Evolutionary conservation across 129 eudicot species (phyloP), one percentile per base, ranked within the genome.

Genomic region (Rutidosis leptorrhynchoides): DNA sequence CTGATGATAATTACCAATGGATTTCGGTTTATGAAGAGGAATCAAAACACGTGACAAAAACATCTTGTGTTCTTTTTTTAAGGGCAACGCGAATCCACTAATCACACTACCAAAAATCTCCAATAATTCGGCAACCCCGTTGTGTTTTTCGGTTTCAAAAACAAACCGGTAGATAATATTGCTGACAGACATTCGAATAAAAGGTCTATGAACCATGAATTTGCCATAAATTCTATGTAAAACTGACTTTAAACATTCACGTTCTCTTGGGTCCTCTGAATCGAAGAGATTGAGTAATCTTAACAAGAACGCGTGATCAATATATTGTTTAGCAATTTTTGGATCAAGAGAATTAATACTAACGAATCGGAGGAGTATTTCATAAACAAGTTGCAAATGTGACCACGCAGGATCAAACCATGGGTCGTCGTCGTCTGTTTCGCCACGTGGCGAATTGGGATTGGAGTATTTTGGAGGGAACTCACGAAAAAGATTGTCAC

Each of bases 51-150:
- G 83, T 32, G 70, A 73, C 67, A 87, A 64, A 16, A 87, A 87
- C 72, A 69, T 62, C 74, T 79, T 87, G 68, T 87, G 95, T 64
- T 87, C 90, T 59, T 87, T 83, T 74, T 87, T 87, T 40, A 87
- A 69, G 4, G 95, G 95, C 73, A 87, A 62, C 7, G 95, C 83
- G 43, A 87, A 87, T 46, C 95, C 95, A 37, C 85, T 87, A 54
- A 87, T 84, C 68, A 87, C 87, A 69, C 95, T 87, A 27, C 90
- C 95, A 17, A 87, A 87, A 30, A 87, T 82, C 82, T 87, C 95
- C 74, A 87, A 64, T 21, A 87, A 51, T 70, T 87, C 95, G 0
- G 95, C 95, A 71, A 87, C 81, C 17, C 95, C 95, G 28, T 81
- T 87, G 74, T 87, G 95, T 70, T 75, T 70, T 56, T 84, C 84